Evolutionary conservation across 768 basidiomycete genomes (phyloP).

Genomic region (Boletus reticulatus): DNA sequence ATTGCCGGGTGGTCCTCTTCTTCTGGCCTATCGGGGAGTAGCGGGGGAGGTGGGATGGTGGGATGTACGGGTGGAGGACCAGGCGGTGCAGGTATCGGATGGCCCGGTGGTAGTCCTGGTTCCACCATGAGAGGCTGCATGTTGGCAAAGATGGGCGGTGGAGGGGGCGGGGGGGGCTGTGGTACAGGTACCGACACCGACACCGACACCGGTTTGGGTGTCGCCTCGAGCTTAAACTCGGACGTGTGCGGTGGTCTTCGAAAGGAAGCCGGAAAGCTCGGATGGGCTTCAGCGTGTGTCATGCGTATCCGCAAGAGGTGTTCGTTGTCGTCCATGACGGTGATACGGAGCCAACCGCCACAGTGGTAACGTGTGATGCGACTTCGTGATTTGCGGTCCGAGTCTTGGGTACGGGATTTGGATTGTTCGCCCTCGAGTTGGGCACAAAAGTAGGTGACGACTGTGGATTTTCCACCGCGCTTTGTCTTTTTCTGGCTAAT

Average conservation of each 20-base stretch:
- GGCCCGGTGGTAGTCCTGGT: constrained; percentile 11
- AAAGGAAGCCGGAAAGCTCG: constrained; percentile 32
- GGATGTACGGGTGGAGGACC: constrained; percentile 6
- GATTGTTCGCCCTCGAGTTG: constrained; percentile 35
- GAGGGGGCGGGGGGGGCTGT: constrained; percentile 9
- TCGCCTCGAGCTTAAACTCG: constrained; percentile 32
- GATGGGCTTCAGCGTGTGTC: constrained; percentile 35
- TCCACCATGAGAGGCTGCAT: constrained; percentile 25
- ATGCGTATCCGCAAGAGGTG: constrained; percentile 34
- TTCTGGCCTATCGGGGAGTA: constrained; percentile 10
- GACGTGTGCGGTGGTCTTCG: constrained; percentile 32
- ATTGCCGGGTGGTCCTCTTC: constrained; percentile 15
- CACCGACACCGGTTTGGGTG: constrained; percentile 20
- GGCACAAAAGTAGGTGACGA: constrained; percentile 35
- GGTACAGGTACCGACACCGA: constrained; percentile 12
- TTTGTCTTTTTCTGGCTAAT: constrained; percentile 35
- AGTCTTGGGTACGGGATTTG: constrained; percentile 32
- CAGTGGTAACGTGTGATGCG: constrained; percentile 35
- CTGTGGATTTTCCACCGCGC: constrained; percentile 34
- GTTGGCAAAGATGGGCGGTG: constrained; percentile 22
- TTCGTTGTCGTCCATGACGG: constrained; percentile 37
- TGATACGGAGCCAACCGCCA: constrained; percentile 35
- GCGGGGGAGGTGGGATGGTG: constrained; percentile 6
- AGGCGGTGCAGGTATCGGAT: constrained; percentile 10
- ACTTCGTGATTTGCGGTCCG: constrained; percentile 34